Base-by-base conservation (phyloP, 1,284 basidiomycete species). In the Kalmanozyma brasiliensis region DNA sequence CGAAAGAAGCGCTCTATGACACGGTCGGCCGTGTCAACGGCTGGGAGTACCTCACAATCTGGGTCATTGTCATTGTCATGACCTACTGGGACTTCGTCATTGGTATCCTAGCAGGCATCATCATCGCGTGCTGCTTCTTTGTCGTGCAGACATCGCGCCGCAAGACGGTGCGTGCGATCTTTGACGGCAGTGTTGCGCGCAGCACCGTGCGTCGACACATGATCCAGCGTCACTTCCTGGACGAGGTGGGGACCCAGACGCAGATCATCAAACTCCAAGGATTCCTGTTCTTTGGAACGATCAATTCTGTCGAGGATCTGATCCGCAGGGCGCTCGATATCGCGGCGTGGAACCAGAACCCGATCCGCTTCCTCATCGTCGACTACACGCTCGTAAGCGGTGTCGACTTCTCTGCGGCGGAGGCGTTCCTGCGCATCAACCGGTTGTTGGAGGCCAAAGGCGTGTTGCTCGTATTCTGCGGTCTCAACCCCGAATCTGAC, bases 271-370 rank as follows among this genome's bases (percentile, higher is more conserved):
- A 91, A 68, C 83, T 98, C 8, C 94, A 98, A 86, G 80, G 91
- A 0, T 94, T 93, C 84, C 85, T 98, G 33, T 98, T 98, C 87
- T 98, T 98, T 82, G 95, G 96, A 5, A 97, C 94, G 0, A 95
- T 97, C 75, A 87, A 90, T 0, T 85, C 89, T 38, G 92, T 96
- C 56, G 94, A 97, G 82, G 89, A 90, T 26, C 56, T 81, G 1
- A 90, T 93, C 40, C 87, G 90, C 8, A 84, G 86, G 16, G 85
- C 93, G 19, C 87, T 97, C 20, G 88, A 91, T 53, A 87, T 87
- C 7, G 88, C 89, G 0, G 85, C 87, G 13, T 96, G 93, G 89
- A 85, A 88, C 40, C 85, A 86, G 29, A 89, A 89, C 49, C 93
- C 94, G 0, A 89, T 98, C 35, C 89, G 92, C 1, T 98, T 97